Base-by-base conservation (phyloP, 352 stramenopile genomes). In the Globisporangium canariense region DNA sequence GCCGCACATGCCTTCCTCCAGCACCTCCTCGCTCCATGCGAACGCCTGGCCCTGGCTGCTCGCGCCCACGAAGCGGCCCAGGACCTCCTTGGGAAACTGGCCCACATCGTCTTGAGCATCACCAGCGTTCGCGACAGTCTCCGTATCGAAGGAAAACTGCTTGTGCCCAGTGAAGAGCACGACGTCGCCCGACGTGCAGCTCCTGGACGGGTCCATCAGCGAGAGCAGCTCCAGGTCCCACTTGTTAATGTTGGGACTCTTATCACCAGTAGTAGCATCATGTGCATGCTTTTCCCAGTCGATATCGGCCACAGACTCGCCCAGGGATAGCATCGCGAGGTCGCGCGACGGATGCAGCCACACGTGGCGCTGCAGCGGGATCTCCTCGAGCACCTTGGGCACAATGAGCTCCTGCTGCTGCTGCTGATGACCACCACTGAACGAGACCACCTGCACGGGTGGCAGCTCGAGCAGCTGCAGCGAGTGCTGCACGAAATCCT, bases 1-100 rank as follows among this genome's bases (percentile, higher is more conserved):
- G 16, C 86, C 86, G 51, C 86, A 94, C 86, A 94, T 94, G 30
- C 86, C 86, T 73, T 94, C 83, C 58, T 89, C 78, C 36, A 94
- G 61, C 10, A 92, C 70, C 57, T 89, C 74, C 54, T 83, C 72
- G 68, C 81, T 94, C 78, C 73, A 89, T 1, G 81, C 83, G 49
- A 94, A 94, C 53, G 78, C 81, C 60, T 94, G 86, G 40, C 81
- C 69, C 40, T 84, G 74, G 4, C 61, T 58, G 58, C 73, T 89
- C 52, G 84, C 64, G 16, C 77, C 86, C 4, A 91, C 73, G 68
- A 88, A 94, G 30, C 76, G 68, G 43, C 86, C 86, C 4, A 60
- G 20, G 14, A 92, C 77, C 25, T 76, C 60, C 66, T 80, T 88
- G 3, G 80, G 78, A 18, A 62, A 73, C 63, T 83, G 77, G 2